Base-by-base conservation (phyloP, 1,139 yeast genomes). In the Yamadazyma epiphylla region DNA sequence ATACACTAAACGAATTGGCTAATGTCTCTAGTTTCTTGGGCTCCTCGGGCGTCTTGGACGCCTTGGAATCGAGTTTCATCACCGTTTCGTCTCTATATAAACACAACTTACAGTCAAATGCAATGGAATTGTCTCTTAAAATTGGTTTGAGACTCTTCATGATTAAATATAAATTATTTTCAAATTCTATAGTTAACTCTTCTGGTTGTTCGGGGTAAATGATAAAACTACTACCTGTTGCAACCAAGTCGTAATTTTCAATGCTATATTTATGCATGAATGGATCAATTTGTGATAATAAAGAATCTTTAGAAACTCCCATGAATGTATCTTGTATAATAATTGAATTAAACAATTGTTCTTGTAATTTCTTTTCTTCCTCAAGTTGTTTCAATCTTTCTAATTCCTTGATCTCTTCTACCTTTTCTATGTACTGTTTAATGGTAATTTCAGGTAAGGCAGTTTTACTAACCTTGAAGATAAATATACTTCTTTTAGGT, bases 401-500 rank as follows among this genome's bases (percentile, higher is more conserved):
- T 5, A 41, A 39, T 38, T 55, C 44, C 5, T 46, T 42, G 6
- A 51, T 51, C 33, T 60, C 58, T 13, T 42, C 41, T 20, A 53
- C 22, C 14, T 35, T 26, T 9, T 28, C 29, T 5, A 58, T 50
- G 30, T 55, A 69, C 26, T 61, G 59, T 33, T 60, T 57, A n/a
- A 68, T 51, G 3, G 56, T 49, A 25, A 50, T 32, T 2, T 39
- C 29, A 2, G 73, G 72, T 3, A 51, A 41, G 4, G 37, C 42
- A 0, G 77, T 39, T 35, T 50, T 49, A 28, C 65, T 59, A 3
- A 65, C 58, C 7, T 66, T 48, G 34, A 72, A 74, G 10, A 87
- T 65, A 38, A 74, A 80, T 0, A 86, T 89, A 10, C 81, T 74
- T 40, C 95, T 58, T 34, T 76, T 68, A 0, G 96, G 95, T 41